These are phyloP conservation scores for Pneumocystis sp. DNA, from an alignment of 1,139 yeast species.

Conservation along the genomic window DNA sequence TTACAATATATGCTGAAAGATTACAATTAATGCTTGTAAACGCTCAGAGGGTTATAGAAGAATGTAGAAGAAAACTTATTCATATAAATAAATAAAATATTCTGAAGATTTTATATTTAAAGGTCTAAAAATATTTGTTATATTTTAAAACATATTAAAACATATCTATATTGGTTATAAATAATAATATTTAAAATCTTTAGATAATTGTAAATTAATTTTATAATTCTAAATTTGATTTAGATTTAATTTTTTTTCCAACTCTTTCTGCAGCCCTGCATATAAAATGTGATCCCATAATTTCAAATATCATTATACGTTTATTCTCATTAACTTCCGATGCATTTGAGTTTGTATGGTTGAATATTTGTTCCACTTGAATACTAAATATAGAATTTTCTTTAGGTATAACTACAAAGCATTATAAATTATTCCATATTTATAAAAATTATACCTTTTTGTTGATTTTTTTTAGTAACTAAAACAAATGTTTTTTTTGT, in stretches of 20 bases:
- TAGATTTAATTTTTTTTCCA: slow-evolving; percentile 59
- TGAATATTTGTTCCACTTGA: slow-evolving; percentile 14
- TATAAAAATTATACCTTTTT: slow-evolving; percentile 14
- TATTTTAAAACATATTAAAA: too few relatives aligned
- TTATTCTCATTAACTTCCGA: slow-evolving; percentile 17
- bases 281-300: slow-evolving; percentile 68
- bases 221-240: slow-evolving; percentile 9
- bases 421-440: slow-evolving; percentile 8
- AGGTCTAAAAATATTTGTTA: not conserved
- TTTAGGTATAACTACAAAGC: slow-evolving; percentile 7
- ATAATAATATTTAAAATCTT: not conserved
- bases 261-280: slow-evolving; percentile 70
- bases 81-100: not conserved
- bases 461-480: slow-evolving; percentile 22
- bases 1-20: not conserved
- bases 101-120: not conserved
- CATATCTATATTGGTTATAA: not conserved
- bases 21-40: not conserved
- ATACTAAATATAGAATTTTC: slow-evolving; percentile 16
- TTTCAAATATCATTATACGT: slow-evolving; percentile 36
- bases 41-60: not conserved
- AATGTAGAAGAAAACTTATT: not conserved
- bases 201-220: not conserved
- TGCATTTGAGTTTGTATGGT: not conserved
- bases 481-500: slow-evolving; percentile 61